Conservation (phyloP, 2,329 filamentous ascomycete genomes). For the Aspergillus latus region DNA sequence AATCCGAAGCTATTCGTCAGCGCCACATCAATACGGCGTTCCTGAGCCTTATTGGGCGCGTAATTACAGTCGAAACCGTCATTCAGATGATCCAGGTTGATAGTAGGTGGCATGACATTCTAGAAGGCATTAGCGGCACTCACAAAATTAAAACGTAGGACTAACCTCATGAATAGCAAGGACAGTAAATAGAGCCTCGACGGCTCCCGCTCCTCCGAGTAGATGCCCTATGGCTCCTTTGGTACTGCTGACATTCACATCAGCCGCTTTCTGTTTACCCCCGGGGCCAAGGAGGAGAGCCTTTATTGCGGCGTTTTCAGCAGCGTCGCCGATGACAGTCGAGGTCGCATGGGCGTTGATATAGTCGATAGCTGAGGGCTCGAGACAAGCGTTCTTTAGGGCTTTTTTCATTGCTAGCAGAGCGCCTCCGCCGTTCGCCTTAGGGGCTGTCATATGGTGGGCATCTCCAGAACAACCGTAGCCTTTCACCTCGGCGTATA, state of each 20-base stretch:
- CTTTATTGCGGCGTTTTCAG: slow-evolving; percentile 82
- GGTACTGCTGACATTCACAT: slow-evolving; percentile 85
- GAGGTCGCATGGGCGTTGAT: slow-evolving; percentile 95
- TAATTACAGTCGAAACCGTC: slow-evolving; percentile 79
- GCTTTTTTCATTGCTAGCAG: slow-evolving; percentile 82
- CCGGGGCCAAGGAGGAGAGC: slow-evolving; percentile 71
- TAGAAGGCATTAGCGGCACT: slow-evolving; percentile 38
- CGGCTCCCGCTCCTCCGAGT: slow-evolving; percentile 83
- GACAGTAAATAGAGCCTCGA: slow-evolving; percentile 84
- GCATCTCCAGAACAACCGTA: slow-evolving; percentile 92
- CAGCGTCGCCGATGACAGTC: slow-evolving; percentile 79
- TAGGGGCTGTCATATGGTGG: slow-evolving; percentile 88
- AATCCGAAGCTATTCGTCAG: slow-evolving; percentile 97
- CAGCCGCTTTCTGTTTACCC: slow-evolving; percentile 59
- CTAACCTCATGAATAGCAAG: slow-evolving; percentile 75
- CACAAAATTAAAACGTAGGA: slow-evolving; percentile 11
- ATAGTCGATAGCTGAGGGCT: slow-evolving; percentile 75
- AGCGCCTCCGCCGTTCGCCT: slow-evolving; percentile 78
- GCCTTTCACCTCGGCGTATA: slow-evolving; percentile 85
- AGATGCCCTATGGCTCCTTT: slow-evolving; percentile 93
- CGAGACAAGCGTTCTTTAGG: slow-evolving; percentile 67
- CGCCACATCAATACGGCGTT: slow-evolving; percentile 68
- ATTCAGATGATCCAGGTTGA: slow-evolving; percentile 72
- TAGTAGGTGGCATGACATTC: slow-evolving; percentile 78
- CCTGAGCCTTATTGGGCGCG: slow-evolving; percentile 69